Conservation (phyloP, 1,284 basidiomycete species). For the Schizophyllum commune region DNA sequence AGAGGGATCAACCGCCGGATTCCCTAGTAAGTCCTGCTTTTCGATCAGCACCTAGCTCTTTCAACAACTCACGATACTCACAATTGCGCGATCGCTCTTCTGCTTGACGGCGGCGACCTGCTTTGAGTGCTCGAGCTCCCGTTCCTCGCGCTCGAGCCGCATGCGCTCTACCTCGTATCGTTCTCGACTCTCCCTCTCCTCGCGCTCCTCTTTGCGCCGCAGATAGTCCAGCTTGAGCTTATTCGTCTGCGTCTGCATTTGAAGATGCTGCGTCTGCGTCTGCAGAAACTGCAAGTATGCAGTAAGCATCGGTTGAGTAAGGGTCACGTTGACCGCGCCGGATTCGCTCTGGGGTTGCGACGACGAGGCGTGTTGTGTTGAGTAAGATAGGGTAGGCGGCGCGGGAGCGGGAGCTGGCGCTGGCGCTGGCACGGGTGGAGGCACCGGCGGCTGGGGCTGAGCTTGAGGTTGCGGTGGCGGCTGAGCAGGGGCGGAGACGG, state of each 20-base stretch:
- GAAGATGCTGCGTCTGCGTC: conserved; percentile 47
- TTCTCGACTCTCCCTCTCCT: conserved; percentile 43
- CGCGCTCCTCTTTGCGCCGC: conserved; percentile 53
- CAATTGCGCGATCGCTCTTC: conserved; percentile 55
- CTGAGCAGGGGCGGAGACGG: neutral
- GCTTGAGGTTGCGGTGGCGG: conserved; percentile 4
- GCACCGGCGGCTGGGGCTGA: conserved; percentile 7
- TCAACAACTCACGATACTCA: conserved; percentile 18
- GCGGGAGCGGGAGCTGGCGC: conserved; percentile 4
- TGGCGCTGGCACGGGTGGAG: conserved; percentile 6
- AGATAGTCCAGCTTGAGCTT: conserved; percentile 59
- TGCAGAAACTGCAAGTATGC: conserved; percentile 46
- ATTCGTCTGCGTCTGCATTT: conserved; percentile 47
- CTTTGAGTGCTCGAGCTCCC: conserved; percentile 44
- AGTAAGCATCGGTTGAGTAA: conserved; percentile 50
- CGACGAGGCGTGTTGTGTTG: conserved; percentile 11
- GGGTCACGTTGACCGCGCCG: conserved; percentile 35
- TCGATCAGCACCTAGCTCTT: conserved; percentile 2
- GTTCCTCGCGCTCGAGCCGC: conserved; percentile 39
- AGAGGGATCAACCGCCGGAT: conserved; percentile 42
- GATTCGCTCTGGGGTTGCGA: conserved; percentile 22
- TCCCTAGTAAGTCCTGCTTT: conserved; percentile 43
- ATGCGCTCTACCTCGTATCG: conserved; percentile 41
- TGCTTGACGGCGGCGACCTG: conserved; percentile 46
- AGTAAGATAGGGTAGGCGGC: conserved; percentile 5